Base-by-base conservation (phyloP, 148 eudicot species). In the Rhododendron molle region DNA sequence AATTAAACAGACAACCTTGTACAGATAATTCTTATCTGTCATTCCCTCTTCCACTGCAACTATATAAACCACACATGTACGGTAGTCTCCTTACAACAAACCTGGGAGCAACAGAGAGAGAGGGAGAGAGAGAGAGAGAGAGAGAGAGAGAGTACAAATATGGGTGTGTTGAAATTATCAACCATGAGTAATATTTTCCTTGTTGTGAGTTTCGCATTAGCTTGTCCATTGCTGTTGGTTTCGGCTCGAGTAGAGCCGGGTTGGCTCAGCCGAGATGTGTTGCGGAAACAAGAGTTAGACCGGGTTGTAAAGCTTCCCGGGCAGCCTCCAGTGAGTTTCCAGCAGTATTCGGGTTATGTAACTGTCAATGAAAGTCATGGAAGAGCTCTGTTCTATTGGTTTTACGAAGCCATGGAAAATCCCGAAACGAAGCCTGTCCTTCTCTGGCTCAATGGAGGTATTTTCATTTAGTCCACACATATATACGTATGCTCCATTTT, bases 391-490 rank as follows among this genome's bases (percentile, higher is more conserved):
- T 96, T 96, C 76, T 96, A 96, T 93, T 96, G 98, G 98, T 94
- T 94, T 83, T 93, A 93, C 87, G 99, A 96, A 89, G 99, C 99
- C 80, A 83, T 81, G 3, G 54, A 89, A 0, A 67, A 79, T 0
- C 94, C 96, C 46, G 83, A 90, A 2, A 73, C 85, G 7, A 96
- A 92, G 58, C 99, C 99, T 85, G 83, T 96, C 34, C 90, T 96
- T 60, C 90, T 96, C 23, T 96, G 98, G 98, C 96, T 96, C 43
- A 96, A 95, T 90, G 99, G 99, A 96, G 99, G 99, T 96, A 91
- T 62, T 26, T 80, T 30, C 21, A 79, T 47, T 28, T 14, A 5
- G 7, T 13, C n/a, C n/a, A n/a, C n/a, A n/a, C n/a, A n/a, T 38
- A 38, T 38, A 38, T 38, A 38, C 6, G 5, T 40, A 0, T 5